Conservation (phyloP, 179 eudicot genomes). For the Vitellaria paradoxa region DNA sequence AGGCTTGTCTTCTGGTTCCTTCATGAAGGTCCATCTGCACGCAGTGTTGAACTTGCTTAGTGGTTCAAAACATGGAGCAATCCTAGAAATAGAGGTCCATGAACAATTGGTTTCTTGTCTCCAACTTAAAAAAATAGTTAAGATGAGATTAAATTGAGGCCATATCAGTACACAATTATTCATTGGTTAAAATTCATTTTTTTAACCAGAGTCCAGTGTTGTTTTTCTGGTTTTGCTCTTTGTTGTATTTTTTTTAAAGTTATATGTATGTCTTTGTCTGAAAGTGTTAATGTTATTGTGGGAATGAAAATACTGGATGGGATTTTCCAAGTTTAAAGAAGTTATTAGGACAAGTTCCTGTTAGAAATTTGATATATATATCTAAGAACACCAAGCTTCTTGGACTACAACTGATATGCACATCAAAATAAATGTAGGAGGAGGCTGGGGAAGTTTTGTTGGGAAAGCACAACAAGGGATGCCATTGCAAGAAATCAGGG, state of each 20-base stretch:
- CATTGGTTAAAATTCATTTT: not conserved
- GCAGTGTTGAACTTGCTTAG: not conserved
- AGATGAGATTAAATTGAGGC: not conserved
- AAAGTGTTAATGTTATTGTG: not conserved
- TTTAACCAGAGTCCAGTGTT: not conserved
- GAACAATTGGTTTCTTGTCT: not conserved
- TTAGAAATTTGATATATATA: not conserved
- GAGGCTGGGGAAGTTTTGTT: constrained; percentile 62
- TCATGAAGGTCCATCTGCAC: not conserved
- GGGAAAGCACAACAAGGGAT: constrained; percentile 96
- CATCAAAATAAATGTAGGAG: constrained; percentile 44
- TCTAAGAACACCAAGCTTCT: not conserved
- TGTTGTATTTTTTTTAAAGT: not conserved
- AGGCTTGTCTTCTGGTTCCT: not conserved
- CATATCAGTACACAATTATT: not conserved
- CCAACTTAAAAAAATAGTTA: not conserved
- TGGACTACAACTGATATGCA: not conserved
- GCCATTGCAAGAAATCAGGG: constrained; percentile 98
- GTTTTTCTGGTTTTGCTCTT: not conserved
- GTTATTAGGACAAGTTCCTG: not conserved
- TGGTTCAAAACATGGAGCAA: not conserved
- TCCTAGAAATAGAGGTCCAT: not conserved
- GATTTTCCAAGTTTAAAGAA: not conserved
- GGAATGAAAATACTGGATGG: not conserved
- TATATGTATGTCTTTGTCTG: not conserved